Evolutionary conservation across 768 basidiomycete genomes (phyloP), one percentile per base, ranked within the genome.

Genomic region (Ramaria sp.): DNA sequence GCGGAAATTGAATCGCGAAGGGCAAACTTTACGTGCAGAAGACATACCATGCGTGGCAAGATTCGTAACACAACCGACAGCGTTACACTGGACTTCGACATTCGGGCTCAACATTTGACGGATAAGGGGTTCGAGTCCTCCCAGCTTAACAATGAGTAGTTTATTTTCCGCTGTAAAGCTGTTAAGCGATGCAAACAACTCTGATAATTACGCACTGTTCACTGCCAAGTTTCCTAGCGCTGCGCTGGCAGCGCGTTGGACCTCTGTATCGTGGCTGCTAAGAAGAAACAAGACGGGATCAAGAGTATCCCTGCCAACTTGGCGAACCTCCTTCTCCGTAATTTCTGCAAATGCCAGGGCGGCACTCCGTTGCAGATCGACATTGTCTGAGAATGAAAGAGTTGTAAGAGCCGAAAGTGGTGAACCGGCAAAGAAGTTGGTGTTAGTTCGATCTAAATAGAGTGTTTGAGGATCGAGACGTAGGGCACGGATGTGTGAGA

Each of bases 21-120:
- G 15, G 25, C n/a, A 38, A 34, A n/a, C 52, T 43, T 20, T n/a
- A 41, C 55, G 50, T 42, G 28, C 43, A 37, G 30, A 54, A 36
- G 55, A 57, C 52, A 51, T 25, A 95, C 94, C 95, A 70, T 98
- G 95, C 1, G 95, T 99, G 13, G 96, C 96, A 42, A 99, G 78
- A 67, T 99, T 99, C 16, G 96, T 99, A 49, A 99, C 92, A 65
- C 96, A 99, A 32, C 96, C 96, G 24, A 99, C 96, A 27, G 96
- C 96, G 66, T 99, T 99, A 73, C 96, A 99, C 69, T 98, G 96
- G 1, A 99, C 96, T 66, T 99, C 96, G 39, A 98, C 95, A 64
- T 98, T 99, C 1, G 94, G 93, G 61, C 88, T 92, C 52, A 97
- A 82, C 96, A 99, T 99, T 69, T 99, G 96, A 55, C 94, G 83